Evolutionary conservation across 768 basidiomycete species (phyloP).

Genomic region (Podaxis sp.): DNA sequence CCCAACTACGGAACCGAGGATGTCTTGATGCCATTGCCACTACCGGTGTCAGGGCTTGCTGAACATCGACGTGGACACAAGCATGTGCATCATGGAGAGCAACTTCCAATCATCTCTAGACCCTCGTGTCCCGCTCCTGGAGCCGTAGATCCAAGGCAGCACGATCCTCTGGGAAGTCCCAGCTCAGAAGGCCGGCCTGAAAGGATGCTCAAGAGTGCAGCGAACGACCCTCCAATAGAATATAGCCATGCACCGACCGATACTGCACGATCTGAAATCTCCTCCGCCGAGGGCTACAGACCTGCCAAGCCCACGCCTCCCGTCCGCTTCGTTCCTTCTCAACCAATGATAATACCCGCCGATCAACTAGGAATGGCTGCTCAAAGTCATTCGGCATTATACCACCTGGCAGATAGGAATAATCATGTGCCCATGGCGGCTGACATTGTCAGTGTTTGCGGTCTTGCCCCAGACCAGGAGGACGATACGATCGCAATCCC

Average conservation of each 20-base stretch:
- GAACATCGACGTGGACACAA: neutral
- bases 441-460: neutral
- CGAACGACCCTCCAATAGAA: neutral
- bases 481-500: neutral
- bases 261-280: neutral
- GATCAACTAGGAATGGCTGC: neutral
- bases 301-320: neutral
- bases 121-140: neutral
- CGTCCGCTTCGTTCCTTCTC: neutral
- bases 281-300: neutral
- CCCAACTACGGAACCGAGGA: neutral
- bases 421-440: neutral
- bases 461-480: neutral
- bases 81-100: neutral
- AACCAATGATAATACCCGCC: neutral
- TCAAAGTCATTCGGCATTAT: neutral
- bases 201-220: neutral
- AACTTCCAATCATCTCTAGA: neutral
- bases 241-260: neutral
- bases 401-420: neutral
- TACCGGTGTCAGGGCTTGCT: neutral
- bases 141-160: neutral
- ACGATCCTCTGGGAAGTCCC: neutral
- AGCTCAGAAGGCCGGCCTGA: neutral
- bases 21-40: slow-evolving; percentile 3